These are phyloP conservation scores for Nicotiana rustica DNA, from an alignment of 305 asterid genomes.

Conservation along the genomic window DNA sequence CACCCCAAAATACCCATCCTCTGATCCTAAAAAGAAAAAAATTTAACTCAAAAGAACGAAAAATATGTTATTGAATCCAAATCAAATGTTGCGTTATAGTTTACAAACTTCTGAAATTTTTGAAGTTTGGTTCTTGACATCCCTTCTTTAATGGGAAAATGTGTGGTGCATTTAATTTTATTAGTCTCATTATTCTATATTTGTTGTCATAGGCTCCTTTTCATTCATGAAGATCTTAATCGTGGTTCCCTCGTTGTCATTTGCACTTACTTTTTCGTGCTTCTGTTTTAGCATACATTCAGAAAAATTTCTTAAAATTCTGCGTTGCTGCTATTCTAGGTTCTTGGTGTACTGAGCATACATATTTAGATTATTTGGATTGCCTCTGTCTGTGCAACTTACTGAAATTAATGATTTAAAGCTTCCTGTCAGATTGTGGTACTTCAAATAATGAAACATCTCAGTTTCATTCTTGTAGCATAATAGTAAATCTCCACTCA, in stretches of 20 bases:
- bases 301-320: background rate
- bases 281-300: background rate
- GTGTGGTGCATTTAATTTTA: background rate
- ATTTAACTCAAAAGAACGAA: background rate
- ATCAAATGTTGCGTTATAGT: background rate
- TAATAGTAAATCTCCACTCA: background rate
- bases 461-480: background rate
- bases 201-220: background rate
- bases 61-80: background rate
- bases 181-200: background rate
- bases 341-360: background rate
- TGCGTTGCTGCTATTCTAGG: background rate
- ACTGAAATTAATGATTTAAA: background rate
- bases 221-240: background rate
- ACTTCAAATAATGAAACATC: background rate
- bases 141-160: background rate
- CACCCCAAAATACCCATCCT: background rate
- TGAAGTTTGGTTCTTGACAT: slow-evolving; percentile 6
- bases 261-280: background rate
- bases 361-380: background rate
- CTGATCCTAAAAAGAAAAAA: background rate
- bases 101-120: background rate
- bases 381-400: background rate
- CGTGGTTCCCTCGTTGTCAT: background rate
- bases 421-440: background rate